Evolutionary conservation across 2,329 filamentous ascomycete species (phyloP), one percentile per base, ranked within the genome.

Genomic region (Colletotrichum tabaci): DNA sequence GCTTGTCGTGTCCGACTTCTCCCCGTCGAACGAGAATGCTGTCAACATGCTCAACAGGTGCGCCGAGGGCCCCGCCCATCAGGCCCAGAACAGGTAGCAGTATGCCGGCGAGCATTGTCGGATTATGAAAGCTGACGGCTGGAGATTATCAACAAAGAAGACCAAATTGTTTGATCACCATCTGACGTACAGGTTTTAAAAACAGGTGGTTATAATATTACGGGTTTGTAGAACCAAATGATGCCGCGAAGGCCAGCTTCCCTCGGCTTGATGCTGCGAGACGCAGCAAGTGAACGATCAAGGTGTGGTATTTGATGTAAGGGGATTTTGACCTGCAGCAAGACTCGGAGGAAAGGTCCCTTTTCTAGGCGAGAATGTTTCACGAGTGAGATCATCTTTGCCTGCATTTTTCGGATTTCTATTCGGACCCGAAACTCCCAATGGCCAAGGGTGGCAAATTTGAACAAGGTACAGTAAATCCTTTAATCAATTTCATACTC

Each of bases 171-270:
- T 1, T 1, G 21, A 16, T 26, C 12, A 10, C 21, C 21, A 3
- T 30, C 30, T 12, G 15, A 1, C 5, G 1, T 52, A 7, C 6
- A 12, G 10, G 10, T 9, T 7, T 9, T n/a, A n/a, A 21, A 4
- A 23, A 13, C 15, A 50, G 30, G 30, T 40, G 18, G 21, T 12
- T 8, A 9, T 15, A 3, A 12, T 50, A 40, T 6, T 8, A 42
- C 46, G 42, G 3, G 38, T 30, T 4, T 26, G 44, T 46, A 13
- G 38, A 66, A 58, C 1, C 10, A n/a, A 44, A 40, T 3, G 15
- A n/a, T 30, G 5, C 10, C 18, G 18, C 15, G 18, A 65, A 65
- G 26, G 38, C 66, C 53, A 58, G 61, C 55, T 69, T 42, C 21
- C 15, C 4, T 9, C 53, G 21, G 8, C 10, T 55, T 16, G 35